Evolutionary conservation across 2,329 filamentous ascomycete species (phyloP).

Genomic region (Phaeosphaeria sp.): DNA sequence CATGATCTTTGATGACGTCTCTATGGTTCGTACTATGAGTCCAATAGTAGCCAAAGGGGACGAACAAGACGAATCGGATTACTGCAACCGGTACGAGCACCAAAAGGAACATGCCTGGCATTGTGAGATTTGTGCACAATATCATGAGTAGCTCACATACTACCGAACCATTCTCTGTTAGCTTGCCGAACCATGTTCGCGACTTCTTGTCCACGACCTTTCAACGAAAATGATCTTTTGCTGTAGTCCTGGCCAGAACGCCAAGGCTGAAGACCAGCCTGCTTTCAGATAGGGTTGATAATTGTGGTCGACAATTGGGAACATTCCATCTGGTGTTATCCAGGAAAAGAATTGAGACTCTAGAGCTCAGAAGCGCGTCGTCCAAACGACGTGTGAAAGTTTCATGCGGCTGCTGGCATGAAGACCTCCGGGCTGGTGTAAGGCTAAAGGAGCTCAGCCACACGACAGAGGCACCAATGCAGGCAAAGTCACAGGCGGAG

Average conservation of each 20-base stretch:
- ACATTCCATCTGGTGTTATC: background rate
- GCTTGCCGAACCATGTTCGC: background rate
- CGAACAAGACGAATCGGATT: constrained; percentile 11
- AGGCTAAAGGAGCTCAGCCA: constrained; percentile 1
- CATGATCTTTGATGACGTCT: constrained; percentile 10
- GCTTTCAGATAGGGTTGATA: background rate
- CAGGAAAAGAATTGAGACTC: background rate
- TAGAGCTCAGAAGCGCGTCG: background rate
- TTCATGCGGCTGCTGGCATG: background rate
- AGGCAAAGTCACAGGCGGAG: constrained; percentile 3
- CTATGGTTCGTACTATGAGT: constrained; percentile 1
- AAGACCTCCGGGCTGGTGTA: background rate
- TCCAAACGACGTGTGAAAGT: background rate
- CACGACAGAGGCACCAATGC: background rate
- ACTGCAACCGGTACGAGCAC: background rate
- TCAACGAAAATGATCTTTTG: background rate
- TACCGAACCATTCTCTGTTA: background rate
- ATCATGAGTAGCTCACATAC: background rate
- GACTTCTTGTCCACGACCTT: background rate
- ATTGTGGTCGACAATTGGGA: background rate
- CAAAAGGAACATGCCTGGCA: background rate
- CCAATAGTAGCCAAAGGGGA: constrained; percentile 9
- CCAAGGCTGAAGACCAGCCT: background rate
- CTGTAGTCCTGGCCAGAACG: background rate
- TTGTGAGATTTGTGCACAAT: background rate